Evolutionary conservation across 495 filamentous ascomycete species (phyloP).

Genomic region (Neurospora africana): DNA sequence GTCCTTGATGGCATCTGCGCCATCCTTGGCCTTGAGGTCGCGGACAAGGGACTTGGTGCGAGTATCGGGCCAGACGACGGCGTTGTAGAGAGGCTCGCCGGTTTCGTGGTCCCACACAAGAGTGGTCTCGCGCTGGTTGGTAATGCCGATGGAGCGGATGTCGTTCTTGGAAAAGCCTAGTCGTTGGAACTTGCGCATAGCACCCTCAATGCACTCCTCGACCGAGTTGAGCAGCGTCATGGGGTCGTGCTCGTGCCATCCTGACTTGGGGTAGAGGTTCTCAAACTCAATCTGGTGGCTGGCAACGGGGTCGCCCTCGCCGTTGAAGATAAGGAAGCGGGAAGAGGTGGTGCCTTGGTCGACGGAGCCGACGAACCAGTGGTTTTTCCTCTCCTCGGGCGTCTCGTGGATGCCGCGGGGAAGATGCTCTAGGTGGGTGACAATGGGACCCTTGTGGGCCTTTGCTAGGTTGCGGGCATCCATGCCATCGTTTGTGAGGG

Average conservation of each 20-base stretch:
- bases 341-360: constrained; percentile 93
- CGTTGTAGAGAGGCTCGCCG: constrained; percentile 77
- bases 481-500: background rate
- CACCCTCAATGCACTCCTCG: constrained; percentile 73
- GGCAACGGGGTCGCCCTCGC: constrained; percentile 65
- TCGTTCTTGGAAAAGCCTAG: constrained; percentile 59
- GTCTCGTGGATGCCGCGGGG: constrained; percentile 20
- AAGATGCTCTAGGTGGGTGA: constrained; percentile 16
- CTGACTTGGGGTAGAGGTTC: constrained; percentile 79
- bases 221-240: constrained; percentile 69
- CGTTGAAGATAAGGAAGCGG: constrained; percentile 85
- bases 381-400: constrained; percentile 16
- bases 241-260: constrained; percentile 94
- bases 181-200: constrained; percentile 59
- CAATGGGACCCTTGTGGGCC: background rate
- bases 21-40: constrained; percentile 58
- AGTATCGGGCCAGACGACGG: constrained; percentile 92
- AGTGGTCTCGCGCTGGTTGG: constrained; percentile 89
- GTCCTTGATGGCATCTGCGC: constrained; percentile 57
- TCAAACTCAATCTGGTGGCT: constrained; percentile 88
- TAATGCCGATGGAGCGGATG: constrained; percentile 83
- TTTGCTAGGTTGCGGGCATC: background rate
- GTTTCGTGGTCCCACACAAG: constrained; percentile 84
- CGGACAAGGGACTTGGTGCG: constrained; percentile 69
- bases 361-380: constrained; percentile 51